Percentiles rank a stretch among this genome's conserved stretches.
Evolutionary conservation across 2,329 filamentous ascomycete species (phyloP).

Genomic region (Rhinocladiella similis): DNA sequence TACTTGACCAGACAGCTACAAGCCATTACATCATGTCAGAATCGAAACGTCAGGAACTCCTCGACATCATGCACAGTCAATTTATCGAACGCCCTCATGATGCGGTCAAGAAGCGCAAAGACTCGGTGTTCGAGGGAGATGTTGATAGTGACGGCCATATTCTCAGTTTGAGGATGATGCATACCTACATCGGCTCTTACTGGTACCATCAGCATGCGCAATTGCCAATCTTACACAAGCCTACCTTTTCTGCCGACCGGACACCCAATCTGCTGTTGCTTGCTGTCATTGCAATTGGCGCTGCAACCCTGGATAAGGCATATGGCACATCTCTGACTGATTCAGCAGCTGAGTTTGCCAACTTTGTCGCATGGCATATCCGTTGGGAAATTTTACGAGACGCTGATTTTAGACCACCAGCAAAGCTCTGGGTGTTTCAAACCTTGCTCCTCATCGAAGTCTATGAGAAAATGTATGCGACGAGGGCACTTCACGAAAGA

Average conservation of each 20-base stretch:
- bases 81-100: slow-evolving; percentile 81
- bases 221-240: slow-evolving; percentile 89
- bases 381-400: slow-evolving; percentile 96
- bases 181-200: slow-evolving; percentile 88
- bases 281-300: slow-evolving; percentile 89
- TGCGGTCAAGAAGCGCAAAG: slow-evolving; percentile 72
- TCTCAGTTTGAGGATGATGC: slow-evolving; percentile 90
- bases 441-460: slow-evolving; percentile 83
- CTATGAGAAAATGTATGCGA: slow-evolving; percentile 98
- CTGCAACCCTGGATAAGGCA: slow-evolving; percentile 81
- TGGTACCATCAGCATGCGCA: slow-evolving; percentile 96
- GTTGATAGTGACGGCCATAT: slow-evolving; percentile 62
- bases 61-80: slow-evolving; percentile 75
- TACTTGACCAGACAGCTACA: slow-evolving; percentile 71
- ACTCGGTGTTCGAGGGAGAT: slow-evolving; percentile 76
- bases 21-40: slow-evolving; percentile 82
- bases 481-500: slow-evolving; percentile 84
- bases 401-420: slow-evolving; percentile 82
- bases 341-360: slow-evolving; percentile 78
- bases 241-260: slow-evolving; percentile 85
- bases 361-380: slow-evolving; percentile 90
- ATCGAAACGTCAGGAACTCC: slow-evolving; percentile 79
- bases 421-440: slow-evolving; percentile 95
- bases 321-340: slow-evolving; percentile 73
- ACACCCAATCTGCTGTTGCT: slow-evolving; percentile 83